Conservation (phyloP, 495 filamentous ascomycete genomes). For the Recurvomyces mirabilis region DNA sequence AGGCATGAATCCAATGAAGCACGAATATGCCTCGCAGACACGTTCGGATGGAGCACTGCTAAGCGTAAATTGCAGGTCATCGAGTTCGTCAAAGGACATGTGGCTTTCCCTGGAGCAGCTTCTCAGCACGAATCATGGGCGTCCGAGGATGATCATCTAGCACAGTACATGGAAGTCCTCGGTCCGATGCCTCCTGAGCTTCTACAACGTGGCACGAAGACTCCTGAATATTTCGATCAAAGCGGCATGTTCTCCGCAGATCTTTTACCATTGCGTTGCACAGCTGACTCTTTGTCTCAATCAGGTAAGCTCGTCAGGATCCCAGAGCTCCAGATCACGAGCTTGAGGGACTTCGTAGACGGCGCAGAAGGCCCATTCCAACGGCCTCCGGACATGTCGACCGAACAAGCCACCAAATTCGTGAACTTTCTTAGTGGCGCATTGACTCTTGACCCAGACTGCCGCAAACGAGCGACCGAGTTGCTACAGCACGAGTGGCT, state of each 20-base stretch:
- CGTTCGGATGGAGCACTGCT: neutral
- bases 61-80: neutral
- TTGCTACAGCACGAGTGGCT: slow-evolving; percentile 3
- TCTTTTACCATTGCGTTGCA: too few species aligned
- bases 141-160: slow-evolving; percentile 10
- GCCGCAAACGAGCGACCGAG: neutral
- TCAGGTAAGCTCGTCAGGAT: too few species aligned
- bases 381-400: too few species aligned
- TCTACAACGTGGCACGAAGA: slow-evolving; percentile 1
- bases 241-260: slow-evolving; percentile 3
- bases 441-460: neutral
- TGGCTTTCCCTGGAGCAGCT: slow-evolving; percentile 4
- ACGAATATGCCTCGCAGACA: neutral
- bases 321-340: too few species aligned
- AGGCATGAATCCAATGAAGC: slow-evolving; percentile 9
- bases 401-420: too few species aligned
- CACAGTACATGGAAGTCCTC: slow-evolving; percentile 9
- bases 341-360: too few species aligned
- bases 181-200: slow-evolving; percentile 3
- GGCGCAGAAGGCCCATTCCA: too few species aligned
- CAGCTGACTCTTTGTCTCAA: too few species aligned
- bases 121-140: neutral
- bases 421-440: neutral
- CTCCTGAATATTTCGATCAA: slow-evolving; percentile 2
- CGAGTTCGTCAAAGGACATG: neutral